Evolutionary conservation across 2,329 filamentous ascomycete genomes (phyloP).

Genomic region (Emmonsiellopsis sp.): DNA sequence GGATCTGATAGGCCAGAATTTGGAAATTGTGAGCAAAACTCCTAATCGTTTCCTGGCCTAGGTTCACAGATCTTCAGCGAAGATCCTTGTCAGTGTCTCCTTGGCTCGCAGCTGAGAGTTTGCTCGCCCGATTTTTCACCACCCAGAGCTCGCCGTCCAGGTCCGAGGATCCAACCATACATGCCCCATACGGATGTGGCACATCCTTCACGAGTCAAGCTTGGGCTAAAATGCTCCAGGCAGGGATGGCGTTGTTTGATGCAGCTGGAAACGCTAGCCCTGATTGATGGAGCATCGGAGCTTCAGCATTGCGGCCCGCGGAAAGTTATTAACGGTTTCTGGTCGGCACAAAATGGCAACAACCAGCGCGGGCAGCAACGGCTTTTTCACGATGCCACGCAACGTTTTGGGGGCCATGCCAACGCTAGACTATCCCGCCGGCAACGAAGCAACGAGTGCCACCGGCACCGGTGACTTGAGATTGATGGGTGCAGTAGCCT

Average conservation of each 20-base stretch:
- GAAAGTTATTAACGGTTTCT: neutral
- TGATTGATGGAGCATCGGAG: neutral
- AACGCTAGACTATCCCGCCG: neutral
- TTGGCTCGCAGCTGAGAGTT: neutral
- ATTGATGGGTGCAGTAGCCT: no score
- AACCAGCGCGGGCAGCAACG: neutral
- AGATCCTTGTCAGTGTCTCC: neutral
- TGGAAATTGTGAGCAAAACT: neutral
- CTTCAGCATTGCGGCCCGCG: neutral
- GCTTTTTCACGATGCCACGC: neutral
- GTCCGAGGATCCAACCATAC: neutral
- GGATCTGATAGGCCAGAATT: neutral
- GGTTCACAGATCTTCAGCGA: neutral
- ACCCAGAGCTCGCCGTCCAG: neutral
- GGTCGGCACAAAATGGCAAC: neutral
- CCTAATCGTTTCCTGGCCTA: neutral
- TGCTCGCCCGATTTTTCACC: neutral
- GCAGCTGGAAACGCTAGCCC: neutral
- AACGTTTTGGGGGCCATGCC: neutral
- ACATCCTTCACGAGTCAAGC: neutral
- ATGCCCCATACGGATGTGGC: neutral
- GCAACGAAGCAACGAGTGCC: no score
- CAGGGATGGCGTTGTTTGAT: neutral
- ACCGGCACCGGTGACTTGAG: no score
- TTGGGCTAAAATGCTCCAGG: neutral